Evolutionary conservation across 2,329 filamentous ascomycete species (phyloP).

Genomic region (Aspergillus ustus): DNA sequence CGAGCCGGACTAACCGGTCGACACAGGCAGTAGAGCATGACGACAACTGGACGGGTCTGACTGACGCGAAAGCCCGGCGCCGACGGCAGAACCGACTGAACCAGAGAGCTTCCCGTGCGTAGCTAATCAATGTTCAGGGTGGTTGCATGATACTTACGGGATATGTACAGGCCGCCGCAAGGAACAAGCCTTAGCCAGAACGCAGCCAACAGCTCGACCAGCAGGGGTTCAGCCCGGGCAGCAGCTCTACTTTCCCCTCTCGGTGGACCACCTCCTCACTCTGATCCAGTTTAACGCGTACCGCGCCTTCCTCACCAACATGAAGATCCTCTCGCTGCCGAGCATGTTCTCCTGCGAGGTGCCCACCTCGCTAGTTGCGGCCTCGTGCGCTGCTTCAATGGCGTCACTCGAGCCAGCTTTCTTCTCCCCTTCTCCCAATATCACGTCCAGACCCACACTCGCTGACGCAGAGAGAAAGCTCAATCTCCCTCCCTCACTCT

Average conservation of each 20-base stretch:
- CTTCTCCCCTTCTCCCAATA: background rate
- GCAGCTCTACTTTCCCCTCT: background rate
- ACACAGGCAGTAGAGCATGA: background rate
- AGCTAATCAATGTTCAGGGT: too few relatives aligned
- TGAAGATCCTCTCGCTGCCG: background rate
- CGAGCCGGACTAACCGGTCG: background rate
- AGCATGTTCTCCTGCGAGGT: background rate
- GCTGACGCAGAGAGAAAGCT: background rate
- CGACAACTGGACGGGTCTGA: background rate
- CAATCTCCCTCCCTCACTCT: background rate
- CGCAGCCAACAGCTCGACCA: background rate
- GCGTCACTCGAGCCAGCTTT: too few relatives aligned
- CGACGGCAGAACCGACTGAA: background rate
- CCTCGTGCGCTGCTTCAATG: background rate
- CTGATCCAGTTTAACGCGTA: background rate
- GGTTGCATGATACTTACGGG: background rate
- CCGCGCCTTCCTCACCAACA: background rate
- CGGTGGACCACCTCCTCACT: background rate
- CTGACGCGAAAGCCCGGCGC: background rate
- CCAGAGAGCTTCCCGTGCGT: background rate
- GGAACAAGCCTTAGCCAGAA: background rate
- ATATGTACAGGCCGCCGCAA: background rate
- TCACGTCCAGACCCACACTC: background rate
- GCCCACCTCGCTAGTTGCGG: background rate
- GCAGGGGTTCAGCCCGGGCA: too few relatives aligned